Conservation (phyloP, 164 flowering plant species). For the Magnolia officinalis region DNA sequence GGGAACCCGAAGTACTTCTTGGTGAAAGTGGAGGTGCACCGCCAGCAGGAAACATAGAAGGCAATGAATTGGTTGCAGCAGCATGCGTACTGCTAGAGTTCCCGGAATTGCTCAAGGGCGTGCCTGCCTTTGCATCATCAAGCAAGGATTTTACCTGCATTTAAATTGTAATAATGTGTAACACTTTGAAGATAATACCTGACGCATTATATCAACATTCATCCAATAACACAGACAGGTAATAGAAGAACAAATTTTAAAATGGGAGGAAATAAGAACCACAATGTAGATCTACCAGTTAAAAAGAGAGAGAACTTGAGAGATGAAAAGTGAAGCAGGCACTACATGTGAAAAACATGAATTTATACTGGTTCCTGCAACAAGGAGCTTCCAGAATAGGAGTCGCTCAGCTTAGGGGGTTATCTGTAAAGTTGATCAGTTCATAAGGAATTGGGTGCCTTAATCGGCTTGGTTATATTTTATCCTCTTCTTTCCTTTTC, state of each 20-base stretch:
- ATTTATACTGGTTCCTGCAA: too few species aligned
- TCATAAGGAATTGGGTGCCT: too few species aligned
- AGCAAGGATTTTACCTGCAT: conserved; percentile 76
- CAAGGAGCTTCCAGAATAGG: too few species aligned
- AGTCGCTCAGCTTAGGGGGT: too few species aligned
- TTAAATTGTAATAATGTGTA: not conserved
- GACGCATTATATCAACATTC: not conserved
- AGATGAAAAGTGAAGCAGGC: too few species aligned
- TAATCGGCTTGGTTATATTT: too few species aligned
- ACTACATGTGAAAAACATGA: too few species aligned
- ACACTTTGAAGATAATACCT: not conserved
- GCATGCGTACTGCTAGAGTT: conserved; percentile 52
- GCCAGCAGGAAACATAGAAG: conserved; percentile 98
- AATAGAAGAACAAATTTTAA: too few species aligned
- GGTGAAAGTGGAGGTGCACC: conserved; percentile 99
- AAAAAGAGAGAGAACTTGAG: too few species aligned
- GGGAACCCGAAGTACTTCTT: conserved; percentile 90
- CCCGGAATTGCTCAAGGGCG: conserved; percentile 53
- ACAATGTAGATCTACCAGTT: not conserved
- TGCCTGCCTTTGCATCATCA: conserved; percentile 84
- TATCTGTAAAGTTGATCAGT: too few species aligned
- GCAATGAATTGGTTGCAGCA: conserved; percentile 58
- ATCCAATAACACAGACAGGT: not conserved
- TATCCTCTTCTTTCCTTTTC: too few species aligned
- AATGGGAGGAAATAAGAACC: not conserved